These are phyloP conservation scores for Eutrema japonicum DNA, from an alignment of 345 rosid genomes.

Conservation along the genomic window DNA sequence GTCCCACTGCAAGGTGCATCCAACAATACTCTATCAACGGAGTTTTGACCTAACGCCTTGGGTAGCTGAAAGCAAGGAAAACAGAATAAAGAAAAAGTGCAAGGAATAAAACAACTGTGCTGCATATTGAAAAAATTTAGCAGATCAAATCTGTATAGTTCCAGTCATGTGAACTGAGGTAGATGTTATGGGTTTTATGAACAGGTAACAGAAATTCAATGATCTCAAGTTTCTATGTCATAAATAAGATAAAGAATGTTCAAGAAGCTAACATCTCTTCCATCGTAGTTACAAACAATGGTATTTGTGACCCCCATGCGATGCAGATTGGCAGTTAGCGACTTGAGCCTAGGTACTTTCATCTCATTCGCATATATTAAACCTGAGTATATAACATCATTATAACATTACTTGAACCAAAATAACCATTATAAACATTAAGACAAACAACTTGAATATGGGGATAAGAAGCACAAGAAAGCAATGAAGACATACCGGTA, in stretches of 20 bases:
- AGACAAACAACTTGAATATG: conserved; percentile 2
- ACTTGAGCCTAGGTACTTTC: conserved; percentile 78
- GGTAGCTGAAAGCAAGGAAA: conserved; percentile 60
- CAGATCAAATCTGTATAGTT: neutral
- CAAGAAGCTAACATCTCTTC: conserved; percentile 76
- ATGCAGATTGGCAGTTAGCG: conserved; percentile 90
- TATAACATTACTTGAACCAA: conserved; percentile 8
- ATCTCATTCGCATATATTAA: conserved; percentile 90
- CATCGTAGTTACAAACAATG: conserved; percentile 91
- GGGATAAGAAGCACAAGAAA: conserved; percentile 5
- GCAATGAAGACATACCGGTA: conserved; percentile 60
- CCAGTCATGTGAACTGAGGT: neutral
- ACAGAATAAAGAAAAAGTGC: neutral
- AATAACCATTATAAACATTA: conserved; percentile 5
- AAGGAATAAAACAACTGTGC: neutral
- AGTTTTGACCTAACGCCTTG: conserved; percentile 69
- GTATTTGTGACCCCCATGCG: conserved; percentile 96
- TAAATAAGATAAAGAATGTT: neutral
- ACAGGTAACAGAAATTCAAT: conserved; percentile 8
- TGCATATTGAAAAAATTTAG: neutral
- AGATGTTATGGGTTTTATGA: conserved; percentile 8
- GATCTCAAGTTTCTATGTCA: conserved; percentile 6
- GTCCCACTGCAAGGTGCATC: conserved; percentile 99
- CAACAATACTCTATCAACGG: conserved; percentile 83
- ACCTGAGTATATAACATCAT: conserved; percentile 56